Evolutionary conservation across 257 asterid genomes (phyloP).

Genomic region (Solanum virginianum): DNA sequence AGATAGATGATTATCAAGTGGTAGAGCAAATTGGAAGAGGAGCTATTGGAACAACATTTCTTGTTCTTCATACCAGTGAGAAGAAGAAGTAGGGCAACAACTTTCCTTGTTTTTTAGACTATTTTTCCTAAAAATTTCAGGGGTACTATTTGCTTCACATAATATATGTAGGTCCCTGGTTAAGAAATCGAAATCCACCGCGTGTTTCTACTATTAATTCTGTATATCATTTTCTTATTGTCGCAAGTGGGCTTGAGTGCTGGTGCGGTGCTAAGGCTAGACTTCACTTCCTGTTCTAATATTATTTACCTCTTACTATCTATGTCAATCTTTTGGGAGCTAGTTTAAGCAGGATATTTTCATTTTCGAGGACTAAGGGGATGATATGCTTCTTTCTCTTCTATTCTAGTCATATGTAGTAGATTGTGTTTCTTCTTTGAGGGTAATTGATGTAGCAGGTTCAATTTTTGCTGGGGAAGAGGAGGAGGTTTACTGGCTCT

Average conservation of each 20-base stretch:
- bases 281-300: no score
- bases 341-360: not conserved
- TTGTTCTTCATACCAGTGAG: slow-evolving; percentile 63
- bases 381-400: not conserved
- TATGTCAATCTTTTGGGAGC: not conserved
- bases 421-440: not conserved
- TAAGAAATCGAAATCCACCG: not conserved
- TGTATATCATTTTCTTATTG: not conserved
- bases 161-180: not conserved
- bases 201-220: not conserved
- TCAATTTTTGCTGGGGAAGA: not conserved
- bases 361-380: not conserved
- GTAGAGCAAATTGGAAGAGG: slow-evolving; percentile 91
- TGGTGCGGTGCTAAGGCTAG: no score
- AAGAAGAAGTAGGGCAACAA: slow-evolving; percentile 65
- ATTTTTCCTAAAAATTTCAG: not conserved
- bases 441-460: not conserved
- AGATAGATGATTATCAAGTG: slow-evolving; percentile 71
- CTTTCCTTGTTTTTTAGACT: not conserved
- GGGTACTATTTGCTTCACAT: not conserved
- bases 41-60: slow-evolving; percentile 69
- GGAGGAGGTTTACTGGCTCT: not conserved
- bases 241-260: no score
- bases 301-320: no score
- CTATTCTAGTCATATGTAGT: not conserved